A percentile compares a stretch with the other conserved stretches of the same genome.
phyloP scores from a whole-genome alignment of 1,284 basidiomycete species.

The Dichomitus squalens region DNA sequence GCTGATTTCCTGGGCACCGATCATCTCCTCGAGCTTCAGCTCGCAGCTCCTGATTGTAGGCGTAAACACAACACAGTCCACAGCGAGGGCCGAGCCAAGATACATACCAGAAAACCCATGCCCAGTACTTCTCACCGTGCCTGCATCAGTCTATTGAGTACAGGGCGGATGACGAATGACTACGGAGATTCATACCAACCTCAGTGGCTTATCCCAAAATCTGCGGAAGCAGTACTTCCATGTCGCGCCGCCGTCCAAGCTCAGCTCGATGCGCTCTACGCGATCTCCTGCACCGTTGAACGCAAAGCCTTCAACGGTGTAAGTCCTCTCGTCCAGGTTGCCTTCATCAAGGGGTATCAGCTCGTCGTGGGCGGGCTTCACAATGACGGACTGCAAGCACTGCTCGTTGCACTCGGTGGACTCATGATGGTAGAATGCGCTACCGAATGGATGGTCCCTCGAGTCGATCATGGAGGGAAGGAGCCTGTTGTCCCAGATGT shows the following conservation, averaged over 20 bases:
- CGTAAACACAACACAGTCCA: background rate
- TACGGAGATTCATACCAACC: slow-evolving; percentile 7
- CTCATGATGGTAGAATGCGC: slow-evolving; percentile 22
- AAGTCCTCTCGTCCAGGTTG: slow-evolving; percentile 6
- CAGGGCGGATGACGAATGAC: too few relatives aligned
- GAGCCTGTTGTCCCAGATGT: slow-evolving; percentile 30
- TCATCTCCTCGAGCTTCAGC: slow-evolving; percentile 19
- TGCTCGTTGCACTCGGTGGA: slow-evolving; percentile 27
- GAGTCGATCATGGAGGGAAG: slow-evolving; percentile 28
- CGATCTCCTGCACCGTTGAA: slow-evolving; percentile 25
- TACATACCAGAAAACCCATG: slow-evolving; percentile 29
- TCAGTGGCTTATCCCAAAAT: slow-evolving; percentile 20
- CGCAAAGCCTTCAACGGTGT: slow-evolving; percentile 24
- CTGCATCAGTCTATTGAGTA: too few relatives aligned
- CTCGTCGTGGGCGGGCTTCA: slow-evolving; percentile 27
- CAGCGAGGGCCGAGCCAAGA: too few relatives aligned
- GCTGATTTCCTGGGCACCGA: slow-evolving; percentile 20
- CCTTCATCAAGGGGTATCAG: slow-evolving; percentile 4
- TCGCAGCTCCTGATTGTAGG: slow-evolving; percentile 26
- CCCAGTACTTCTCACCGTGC: slow-evolving; percentile 30
- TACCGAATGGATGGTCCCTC: slow-evolving; percentile 23
- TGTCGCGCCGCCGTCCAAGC: slow-evolving; percentile 26
- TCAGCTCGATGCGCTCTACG: slow-evolving; percentile 28
- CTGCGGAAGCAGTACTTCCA: slow-evolving; percentile 28
- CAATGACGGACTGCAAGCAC: slow-evolving; percentile 27